phyloP scores from a whole-genome alignment of 2,329 filamentous ascomycete species.

The Verruconis gallopava region DNA sequence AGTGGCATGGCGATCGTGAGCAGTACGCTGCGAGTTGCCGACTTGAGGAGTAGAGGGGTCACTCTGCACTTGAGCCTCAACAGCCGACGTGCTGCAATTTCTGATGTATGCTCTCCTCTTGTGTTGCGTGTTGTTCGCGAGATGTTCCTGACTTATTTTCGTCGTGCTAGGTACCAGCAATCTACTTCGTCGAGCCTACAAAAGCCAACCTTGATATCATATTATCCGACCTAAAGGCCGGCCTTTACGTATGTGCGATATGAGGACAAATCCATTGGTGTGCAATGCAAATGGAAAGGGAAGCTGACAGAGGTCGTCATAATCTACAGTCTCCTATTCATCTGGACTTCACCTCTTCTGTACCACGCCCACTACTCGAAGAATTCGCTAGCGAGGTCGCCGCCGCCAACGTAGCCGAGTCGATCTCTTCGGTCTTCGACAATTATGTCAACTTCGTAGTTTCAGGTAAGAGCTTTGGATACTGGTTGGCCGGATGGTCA shows the following conservation, averaged over 20 bases:
- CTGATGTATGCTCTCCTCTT: neutral
- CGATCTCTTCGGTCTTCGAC: slow-evolving; percentile 85
- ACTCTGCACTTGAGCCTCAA: slow-evolving; percentile 75
- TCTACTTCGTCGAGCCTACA: slow-evolving; percentile 91
- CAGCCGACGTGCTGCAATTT: neutral
- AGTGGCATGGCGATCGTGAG: slow-evolving; percentile 89
- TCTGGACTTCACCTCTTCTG: slow-evolving; percentile 91
- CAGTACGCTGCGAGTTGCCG: slow-evolving; percentile 86
- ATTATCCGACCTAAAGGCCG: slow-evolving; percentile 72
- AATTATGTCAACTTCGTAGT: slow-evolving; percentile 98
- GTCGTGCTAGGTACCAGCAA: slow-evolving; percentile 67
- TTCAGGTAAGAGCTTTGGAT: too few species aligned
- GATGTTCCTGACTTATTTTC: slow-evolving; percentile 16
- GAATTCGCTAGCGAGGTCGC: slow-evolving; percentile 88
- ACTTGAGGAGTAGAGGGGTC: slow-evolving; percentile 85
- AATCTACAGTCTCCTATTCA: too few species aligned
- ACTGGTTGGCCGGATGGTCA: too few species aligned
- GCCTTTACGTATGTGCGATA: slow-evolving; percentile 86
- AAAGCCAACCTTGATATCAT: slow-evolving; percentile 68
- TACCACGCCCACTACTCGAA: slow-evolving; percentile 80
- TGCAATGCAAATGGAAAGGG: too few species aligned
- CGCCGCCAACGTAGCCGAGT: slow-evolving; percentile 69
- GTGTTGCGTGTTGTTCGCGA: too few species aligned
- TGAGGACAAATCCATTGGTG: too few species aligned
- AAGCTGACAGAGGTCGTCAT: too few species aligned